Percentiles rank a stretch among this genome's conserved stretches.
These are phyloP conservation scores for Trichaptum fuscoviolaceum DNA, from an alignment of 768 basidiomycete species.

Conservation along the genomic window DNA sequence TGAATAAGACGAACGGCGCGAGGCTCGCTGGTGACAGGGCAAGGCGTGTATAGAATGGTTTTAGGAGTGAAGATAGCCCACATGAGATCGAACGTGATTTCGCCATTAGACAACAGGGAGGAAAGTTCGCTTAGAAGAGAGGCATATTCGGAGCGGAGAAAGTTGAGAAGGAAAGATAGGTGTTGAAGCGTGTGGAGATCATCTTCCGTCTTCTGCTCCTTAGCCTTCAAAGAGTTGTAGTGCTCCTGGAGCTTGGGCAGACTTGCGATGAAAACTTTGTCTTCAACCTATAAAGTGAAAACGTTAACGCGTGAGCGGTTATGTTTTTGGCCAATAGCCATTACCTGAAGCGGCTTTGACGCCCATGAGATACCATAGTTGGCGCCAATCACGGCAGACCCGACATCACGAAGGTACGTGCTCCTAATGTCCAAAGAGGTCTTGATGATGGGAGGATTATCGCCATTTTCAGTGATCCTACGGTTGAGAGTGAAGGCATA, in stretches of 20 bases:
- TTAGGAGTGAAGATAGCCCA: slow-evolving; percentile 54
- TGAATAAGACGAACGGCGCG: slow-evolving; percentile 32
- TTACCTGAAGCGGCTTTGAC: slow-evolving; percentile 49
- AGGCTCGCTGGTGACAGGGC: slow-evolving; percentile 50
- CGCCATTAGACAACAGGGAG: slow-evolving; percentile 44
- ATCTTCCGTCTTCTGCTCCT: slow-evolving; percentile 29
- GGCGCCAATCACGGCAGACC: slow-evolving; percentile 50
- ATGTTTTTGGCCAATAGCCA: neutral
- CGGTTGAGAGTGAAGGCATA: slow-evolving; percentile 23
- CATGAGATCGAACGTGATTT: slow-evolving; percentile 54
- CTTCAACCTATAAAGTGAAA: slow-evolving; percentile 38
- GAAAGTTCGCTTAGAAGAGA: slow-evolving; percentile 40
- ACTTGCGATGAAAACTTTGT: slow-evolving; percentile 52
- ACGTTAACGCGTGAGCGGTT: neutral
- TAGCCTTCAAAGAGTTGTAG: slow-evolving; percentile 31
- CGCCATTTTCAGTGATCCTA: slow-evolving; percentile 17
- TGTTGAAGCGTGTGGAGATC: slow-evolving; percentile 40
- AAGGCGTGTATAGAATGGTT: slow-evolving; percentile 43
- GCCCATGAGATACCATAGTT: slow-evolving; percentile 63
- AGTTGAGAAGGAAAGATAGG: slow-evolving; percentile 44
- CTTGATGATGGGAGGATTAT: slow-evolving; percentile 20
- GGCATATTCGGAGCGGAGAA: slow-evolving; percentile 45
- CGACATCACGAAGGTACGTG: slow-evolving; percentile 49
- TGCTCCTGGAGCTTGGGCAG: slow-evolving; percentile 41
- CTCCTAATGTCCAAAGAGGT: slow-evolving; percentile 39